Conservation (phyloP, 2,329 filamentous ascomycete genomes). For the Ceratocystis smalleyi region DNA sequence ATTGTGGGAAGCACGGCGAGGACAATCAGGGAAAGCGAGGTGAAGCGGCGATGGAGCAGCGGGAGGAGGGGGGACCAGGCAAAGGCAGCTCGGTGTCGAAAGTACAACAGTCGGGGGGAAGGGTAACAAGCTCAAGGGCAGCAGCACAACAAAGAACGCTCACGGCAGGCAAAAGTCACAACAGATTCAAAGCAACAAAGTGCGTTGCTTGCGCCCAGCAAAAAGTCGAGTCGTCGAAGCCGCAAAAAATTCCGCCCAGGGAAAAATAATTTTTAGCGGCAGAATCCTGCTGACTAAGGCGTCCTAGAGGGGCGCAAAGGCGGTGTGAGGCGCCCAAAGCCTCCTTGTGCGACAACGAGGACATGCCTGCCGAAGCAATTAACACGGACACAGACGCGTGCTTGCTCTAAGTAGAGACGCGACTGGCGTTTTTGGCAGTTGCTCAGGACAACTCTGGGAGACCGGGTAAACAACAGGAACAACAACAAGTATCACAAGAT, state of each 20-base stretch:
- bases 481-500: background rate
- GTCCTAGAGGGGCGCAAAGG: background rate
- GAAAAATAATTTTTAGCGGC: constrained; percentile 16
- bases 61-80: background rate
- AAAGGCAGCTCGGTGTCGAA: background rate
- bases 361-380: background rate
- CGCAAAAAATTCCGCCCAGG: background rate
- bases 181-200: background rate
- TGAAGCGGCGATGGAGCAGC: background rate
- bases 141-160: background rate
- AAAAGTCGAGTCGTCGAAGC: background rate
- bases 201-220: background rate
- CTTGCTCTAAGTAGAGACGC: background rate
- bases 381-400: constrained; percentile 10
- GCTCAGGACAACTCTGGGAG: background rate
- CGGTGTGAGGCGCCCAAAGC: background rate
- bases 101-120: background rate
- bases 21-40: background rate
- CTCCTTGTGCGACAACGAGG: background rate
- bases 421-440: background rate
- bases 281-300: constrained; percentile 16
- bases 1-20: constrained; percentile 25
- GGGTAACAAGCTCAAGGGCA: background rate
- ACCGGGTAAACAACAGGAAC: background rate
- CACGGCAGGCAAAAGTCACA: background rate